Base-by-base conservation (phyloP, 2,329 filamentous ascomycete genomes). In the Penicillium digitatum region DNA sequence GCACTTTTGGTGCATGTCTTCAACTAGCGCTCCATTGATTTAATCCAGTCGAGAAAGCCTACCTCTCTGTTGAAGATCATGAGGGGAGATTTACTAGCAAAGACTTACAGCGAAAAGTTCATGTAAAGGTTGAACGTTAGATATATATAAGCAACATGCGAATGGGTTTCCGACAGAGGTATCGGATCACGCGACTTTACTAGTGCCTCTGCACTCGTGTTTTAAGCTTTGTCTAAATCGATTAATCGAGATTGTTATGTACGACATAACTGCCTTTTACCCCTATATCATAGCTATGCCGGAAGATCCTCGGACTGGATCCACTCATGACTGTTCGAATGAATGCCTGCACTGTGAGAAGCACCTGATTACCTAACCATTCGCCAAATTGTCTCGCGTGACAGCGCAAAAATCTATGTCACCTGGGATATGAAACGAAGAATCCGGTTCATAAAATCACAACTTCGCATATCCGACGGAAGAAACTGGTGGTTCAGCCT, bases 41-140 rank as follows among this genome's bases (percentile, higher is more conserved):
- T 5, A 8, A 34, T 34, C 24, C 9, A 3, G 29, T n/a, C 5
- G 12, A 20, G 24, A 11, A 34, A 24, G 5, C 14, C 2, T 10
- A 2, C 4, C 2, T 8, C n/a, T 2, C 12, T 11, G 3, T n/a
- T n/a, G 18, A 3, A n/a, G 24, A 11, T 5, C 1, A 2, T n/a
- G 1, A 2, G 5, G 14, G 5, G 14, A 3, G 9, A 32, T 10
- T 12, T 5, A 1, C 1, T 1, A n/a, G 9, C 11, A 5, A 12
- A n/a, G 3, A 34, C 1, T 5, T 45, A 24, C 1, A 11, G 14
- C 0, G 5, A n/a, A 5, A 3, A 24, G 9, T 22, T 26, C 27
- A 16, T 6, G 18, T 18, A 16, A 2, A 16, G 1, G 9, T 16
- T 45, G 3, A 20, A n/a, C 12, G 16, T 32, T 2, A 2, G 14